Evolutionary conservation across 176 grass and related monocot genomes (phyloP).

Genomic region (Phoenix dactylifera): DNA sequence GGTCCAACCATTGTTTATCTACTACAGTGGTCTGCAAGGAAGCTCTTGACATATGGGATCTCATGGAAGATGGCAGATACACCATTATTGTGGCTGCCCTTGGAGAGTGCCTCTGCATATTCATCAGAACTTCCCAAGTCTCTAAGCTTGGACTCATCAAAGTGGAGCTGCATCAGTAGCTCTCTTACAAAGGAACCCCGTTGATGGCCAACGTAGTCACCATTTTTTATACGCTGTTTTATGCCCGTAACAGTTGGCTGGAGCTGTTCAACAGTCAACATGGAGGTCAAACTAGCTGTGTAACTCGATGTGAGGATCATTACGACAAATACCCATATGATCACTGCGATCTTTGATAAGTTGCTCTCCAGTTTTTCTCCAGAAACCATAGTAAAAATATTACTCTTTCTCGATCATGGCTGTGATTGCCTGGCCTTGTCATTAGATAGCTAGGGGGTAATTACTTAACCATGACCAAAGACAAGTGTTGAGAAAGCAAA

Average conservation of each 20-base stretch:
- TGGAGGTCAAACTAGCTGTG: not conserved
- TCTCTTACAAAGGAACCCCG: no score
- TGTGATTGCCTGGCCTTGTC: no score
- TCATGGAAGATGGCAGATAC: no score
- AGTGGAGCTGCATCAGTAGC: no score
- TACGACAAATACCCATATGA: constrained; percentile 1
- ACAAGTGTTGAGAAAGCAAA: not conserved
- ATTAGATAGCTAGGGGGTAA: not conserved
- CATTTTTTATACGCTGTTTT: no score
- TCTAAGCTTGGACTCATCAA: no score
- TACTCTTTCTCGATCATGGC: no score
- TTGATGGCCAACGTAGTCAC: no score
- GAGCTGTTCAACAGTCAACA: not conserved
- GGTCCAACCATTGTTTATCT: no score
- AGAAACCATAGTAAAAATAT: not conserved
- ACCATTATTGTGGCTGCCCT: constrained; percentile 24
- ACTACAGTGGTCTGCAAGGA: no score
- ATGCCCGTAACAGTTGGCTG: not conserved
- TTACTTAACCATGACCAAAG: not conserved
- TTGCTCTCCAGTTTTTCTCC: not conserved
- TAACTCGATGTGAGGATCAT: not conserved
- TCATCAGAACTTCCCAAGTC: no score
- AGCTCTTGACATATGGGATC: no score
- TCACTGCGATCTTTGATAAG: not conserved
- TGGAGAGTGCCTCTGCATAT: constrained; percentile 17